Conservation (phyloP, 768 basidiomycete species). For the Tephrocybe sp. region DNA sequence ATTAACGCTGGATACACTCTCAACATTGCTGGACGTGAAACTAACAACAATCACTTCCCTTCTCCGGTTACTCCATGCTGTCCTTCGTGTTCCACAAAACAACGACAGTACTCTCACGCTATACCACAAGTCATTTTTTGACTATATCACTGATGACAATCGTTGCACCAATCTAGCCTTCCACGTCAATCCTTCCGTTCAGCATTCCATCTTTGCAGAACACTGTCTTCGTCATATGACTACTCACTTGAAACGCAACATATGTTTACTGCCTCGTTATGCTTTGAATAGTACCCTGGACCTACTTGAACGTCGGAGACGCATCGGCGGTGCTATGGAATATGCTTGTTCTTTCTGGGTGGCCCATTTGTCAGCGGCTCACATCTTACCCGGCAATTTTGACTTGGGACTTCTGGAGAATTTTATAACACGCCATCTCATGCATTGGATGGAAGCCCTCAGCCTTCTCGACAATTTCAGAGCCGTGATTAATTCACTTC, state of each 20-base stretch:
- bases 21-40: background rate
- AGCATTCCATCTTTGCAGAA: background rate
- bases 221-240: background rate
- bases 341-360: slow-evolving; percentile 18
- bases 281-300: too few relatives aligned
- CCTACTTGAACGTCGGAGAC: background rate
- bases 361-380: slow-evolving; percentile 6
- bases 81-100: background rate
- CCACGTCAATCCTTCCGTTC: background rate
- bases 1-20: background rate
- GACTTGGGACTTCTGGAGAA: too few relatives aligned
- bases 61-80: background rate
- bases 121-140: slow-evolving; percentile 8
- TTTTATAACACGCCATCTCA: too few relatives aligned
- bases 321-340: slow-evolving; percentile 3
- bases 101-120: background rate
- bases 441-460: too few relatives aligned
- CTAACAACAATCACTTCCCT: background rate
- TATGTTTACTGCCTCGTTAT: too few relatives aligned
- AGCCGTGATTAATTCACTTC: too few relatives aligned
- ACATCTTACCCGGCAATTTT: too few relatives aligned
- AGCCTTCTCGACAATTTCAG: too few relatives aligned
- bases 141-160: background rate
- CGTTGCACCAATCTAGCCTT: background rate
- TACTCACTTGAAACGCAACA: too few relatives aligned